Base-by-base conservation (phyloP, 192 early-diverging fungal species). In the Podila minutissima region DNA sequence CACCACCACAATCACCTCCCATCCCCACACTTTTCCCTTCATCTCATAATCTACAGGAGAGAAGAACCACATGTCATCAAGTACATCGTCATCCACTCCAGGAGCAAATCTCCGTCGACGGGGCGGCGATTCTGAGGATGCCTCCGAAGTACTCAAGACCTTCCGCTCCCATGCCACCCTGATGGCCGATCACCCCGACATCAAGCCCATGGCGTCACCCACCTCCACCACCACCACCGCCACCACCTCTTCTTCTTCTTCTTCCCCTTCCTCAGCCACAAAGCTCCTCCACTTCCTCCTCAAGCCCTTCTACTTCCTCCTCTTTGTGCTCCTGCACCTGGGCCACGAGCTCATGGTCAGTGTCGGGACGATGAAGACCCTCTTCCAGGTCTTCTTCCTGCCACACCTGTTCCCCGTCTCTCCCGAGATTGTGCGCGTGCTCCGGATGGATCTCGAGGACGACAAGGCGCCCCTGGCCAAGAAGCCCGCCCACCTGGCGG, bases 251-350 rank as follows among this genome's bases (percentile, higher is more conserved):
- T 20, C 26, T 32, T 28, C 26, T 13, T 20, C 59, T 31, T 12
- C 17, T 4, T 22, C 63, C n/a, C 62, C 62, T 2, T 60, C 64
- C 2, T 17, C 65, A 1, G 59, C 58, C 22, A 62, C 37, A 32
- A 55, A 64, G 22, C 50, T 81, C 50, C 7, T 81, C 19, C 35
- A 73, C 46, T 28, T 64, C 35, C 67, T 81, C 12, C 46, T 73
- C 57, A 81, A 81, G 32, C 77, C 77, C 5, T 59, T 81, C 49
- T 73, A 69, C 33, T 81, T 81, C 19, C 26, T 81, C 33, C 33
- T 63, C 53, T 81, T 73, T 73, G 77, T 55, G 0, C n/a, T 81
- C 31, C 26, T 81, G 3, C 70, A 73, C 55, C 35, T 81, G 4
- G 61, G 66, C 1, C 66, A 63, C 22, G 77, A 81, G 15, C 37